Base-by-base conservation (phyloP, 805 yeast genomes). In the Metschnikowia kofuensis region DNA sequence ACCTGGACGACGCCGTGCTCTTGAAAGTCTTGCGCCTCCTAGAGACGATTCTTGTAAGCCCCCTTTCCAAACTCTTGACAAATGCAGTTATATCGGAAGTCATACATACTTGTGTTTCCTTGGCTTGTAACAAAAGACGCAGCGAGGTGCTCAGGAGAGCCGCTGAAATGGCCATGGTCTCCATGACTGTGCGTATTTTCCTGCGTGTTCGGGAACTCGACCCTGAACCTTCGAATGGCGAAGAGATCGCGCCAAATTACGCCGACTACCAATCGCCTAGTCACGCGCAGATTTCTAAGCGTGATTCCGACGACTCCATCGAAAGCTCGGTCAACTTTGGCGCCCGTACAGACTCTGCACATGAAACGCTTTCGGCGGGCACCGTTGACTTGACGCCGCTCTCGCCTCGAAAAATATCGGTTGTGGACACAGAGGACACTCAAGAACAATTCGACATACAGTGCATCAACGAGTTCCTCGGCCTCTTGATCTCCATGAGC, bases 61-160 rank as follows among this genome's bases (percentile, higher is more conserved):
- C 78, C 1, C 70, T 84, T 40, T 85, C 92, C 26, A 76, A 74
- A 28, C 60, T 80, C n/a, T 69, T 92, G 38, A 81, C 92, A 1
- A 92, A 90, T 64, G 89, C 89, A 39, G 84, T 87, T 21, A 79
- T 94, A 50, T 84, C 87, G 53, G 97, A 92, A 62, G 90, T 90
- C 28, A 80, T 91, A 29, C 96, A 92, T 60, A 91, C 97, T 0
- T 88, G 96, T 49, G 77, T 94, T 62, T 85, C 95, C 6, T 77
- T 94, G 66, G 96, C 97, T 1, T 89, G 96, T 61, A 96, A 94
- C 64, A 88, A 89, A 69, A 80, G 91, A 63, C 79, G 97, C 64
- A 84, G 96, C 51, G 98, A 92, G 57, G 88, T 91, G 7, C 75
- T 94, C 50, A 76, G 98, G 59, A 80, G 85, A 51, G 86, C 96